Percentiles rank a stretch among this genome's conserved stretches.
phyloP scores from a whole-genome alignment of 257 asterid genomes.

The Ballota nigra region DNA sequence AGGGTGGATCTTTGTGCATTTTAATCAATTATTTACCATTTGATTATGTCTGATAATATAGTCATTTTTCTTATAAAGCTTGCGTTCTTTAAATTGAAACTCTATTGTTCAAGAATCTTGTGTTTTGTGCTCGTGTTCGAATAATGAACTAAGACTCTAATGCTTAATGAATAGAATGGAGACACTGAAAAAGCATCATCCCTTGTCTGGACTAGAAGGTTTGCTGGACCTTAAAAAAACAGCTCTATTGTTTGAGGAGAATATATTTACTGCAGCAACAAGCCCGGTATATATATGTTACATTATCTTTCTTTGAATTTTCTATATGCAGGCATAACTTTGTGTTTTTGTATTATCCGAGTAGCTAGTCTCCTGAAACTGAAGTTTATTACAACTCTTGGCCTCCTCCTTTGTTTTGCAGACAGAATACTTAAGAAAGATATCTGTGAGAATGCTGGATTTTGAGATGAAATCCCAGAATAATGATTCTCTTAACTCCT shows the following conservation, averaged over 20 bases:
- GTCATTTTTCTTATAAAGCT: background rate
- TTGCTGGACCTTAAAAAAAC: conserved; percentile 73
- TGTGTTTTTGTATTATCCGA: background rate
- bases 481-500: background rate
- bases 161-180: conserved; percentile 55
- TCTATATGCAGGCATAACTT: background rate
- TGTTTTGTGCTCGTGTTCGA: background rate
- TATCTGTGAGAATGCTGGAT: background rate
- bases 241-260: conserved; percentile 82
- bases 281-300: conserved; percentile 50
- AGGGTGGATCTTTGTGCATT: background rate
- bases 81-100: background rate
- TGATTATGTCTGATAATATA: background rate
- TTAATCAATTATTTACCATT: background rate
- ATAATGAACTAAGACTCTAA: conserved; percentile 13
- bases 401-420: background rate
- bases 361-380: conserved; percentile 7
- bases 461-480: background rate
- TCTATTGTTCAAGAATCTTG: background rate
- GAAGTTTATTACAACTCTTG: background rate
- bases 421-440: background rate
- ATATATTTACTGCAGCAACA: conserved; percentile 68
- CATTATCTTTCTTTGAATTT: conserved; percentile 8
- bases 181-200: conserved; percentile 83
- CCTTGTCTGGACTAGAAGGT: conserved; percentile 78